Evolutionary conservation across 495 filamentous ascomycete species (phyloP).

Genomic region (Neurospora hispaniola): DNA sequence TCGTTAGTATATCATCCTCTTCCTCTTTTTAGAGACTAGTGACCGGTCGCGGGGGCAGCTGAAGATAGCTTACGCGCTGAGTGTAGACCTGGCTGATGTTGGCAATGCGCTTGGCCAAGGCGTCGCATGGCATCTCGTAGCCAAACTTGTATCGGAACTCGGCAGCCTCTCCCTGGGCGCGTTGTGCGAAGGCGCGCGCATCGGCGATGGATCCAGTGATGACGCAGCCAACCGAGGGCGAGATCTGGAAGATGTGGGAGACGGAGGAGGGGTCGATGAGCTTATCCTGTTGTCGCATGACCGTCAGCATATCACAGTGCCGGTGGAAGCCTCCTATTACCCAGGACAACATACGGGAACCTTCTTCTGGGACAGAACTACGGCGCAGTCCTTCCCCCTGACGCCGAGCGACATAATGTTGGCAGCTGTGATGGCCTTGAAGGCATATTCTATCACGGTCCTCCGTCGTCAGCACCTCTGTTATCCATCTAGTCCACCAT

Average conservation of each 20-base stretch:
- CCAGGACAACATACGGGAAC: slow-evolving; percentile 66
- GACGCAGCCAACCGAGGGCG: slow-evolving; percentile 90
- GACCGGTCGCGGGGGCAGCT: neutral
- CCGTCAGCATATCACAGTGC: slow-evolving; percentile 15
- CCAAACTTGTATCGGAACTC: slow-evolving; percentile 97
- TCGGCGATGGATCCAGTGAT: slow-evolving; percentile 99
- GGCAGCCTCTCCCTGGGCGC: slow-evolving; percentile 89
- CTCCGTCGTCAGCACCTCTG: slow-evolving; percentile 21
- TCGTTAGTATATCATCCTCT: slow-evolving; percentile 10
- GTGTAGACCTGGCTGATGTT: slow-evolving; percentile 99
- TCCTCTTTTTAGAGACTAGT: neutral
- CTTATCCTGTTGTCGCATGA: slow-evolving; percentile 62
- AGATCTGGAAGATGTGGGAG: slow-evolving; percentile 93
- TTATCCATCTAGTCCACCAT: neutral
- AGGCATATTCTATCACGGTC: slow-evolving; percentile 78
- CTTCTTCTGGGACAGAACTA: slow-evolving; percentile 98
- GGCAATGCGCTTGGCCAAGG: slow-evolving; percentile 86
- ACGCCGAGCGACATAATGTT: slow-evolving; percentile 97
- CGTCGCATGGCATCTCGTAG: slow-evolving; percentile 99
- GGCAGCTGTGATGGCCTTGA: slow-evolving; percentile 98
- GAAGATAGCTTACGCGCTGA: slow-evolving; percentile 58
- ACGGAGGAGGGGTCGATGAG: slow-evolving; percentile 96
- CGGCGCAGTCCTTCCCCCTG: slow-evolving; percentile 90
- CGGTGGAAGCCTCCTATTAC: too few relatives aligned
- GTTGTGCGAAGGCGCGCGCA: slow-evolving; percentile 80